Evolutionary conservation across 148 eudicot species (phyloP).

Genomic region (Rhododendron ovatum): DNA sequence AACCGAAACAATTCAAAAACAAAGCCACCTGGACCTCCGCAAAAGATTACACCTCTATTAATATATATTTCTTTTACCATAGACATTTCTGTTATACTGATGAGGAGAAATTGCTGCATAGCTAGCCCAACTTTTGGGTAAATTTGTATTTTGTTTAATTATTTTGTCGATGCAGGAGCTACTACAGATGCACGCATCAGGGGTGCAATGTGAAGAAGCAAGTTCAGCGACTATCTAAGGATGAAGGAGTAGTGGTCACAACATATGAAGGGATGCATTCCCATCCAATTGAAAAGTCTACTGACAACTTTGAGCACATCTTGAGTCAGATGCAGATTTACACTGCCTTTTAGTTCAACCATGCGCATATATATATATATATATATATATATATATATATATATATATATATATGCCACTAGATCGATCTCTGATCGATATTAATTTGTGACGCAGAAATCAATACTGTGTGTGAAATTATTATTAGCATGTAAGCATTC

Average conservation of each 20-base stretch:
- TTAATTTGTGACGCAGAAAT: too few species aligned
- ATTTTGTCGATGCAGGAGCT: conserved; percentile 50
- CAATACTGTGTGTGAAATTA: neutral
- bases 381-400: too few species aligned
- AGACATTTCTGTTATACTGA: neutral
- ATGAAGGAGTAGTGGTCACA: conserved; percentile 73
- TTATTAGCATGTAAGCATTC: neutral
- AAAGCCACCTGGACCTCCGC: too few species aligned
- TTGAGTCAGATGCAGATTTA: conserved; percentile 81
- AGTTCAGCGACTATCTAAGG: conserved; percentile 74
- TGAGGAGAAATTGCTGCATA: neutral
- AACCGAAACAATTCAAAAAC: too few species aligned
- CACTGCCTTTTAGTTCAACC: conserved; percentile 18
- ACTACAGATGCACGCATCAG: conserved; percentile 72
- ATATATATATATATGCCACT: too few species aligned
- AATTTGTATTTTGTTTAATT: neutral
- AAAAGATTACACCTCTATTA: too few species aligned
- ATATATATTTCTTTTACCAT: too few species aligned
- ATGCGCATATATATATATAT: too few species aligned
- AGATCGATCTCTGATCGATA: neutral
- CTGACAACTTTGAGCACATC: conserved; percentile 83
- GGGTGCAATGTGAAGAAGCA: conserved; percentile 92
- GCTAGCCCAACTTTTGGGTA: neutral
- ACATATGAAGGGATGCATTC: conserved; percentile 92
- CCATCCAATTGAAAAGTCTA: conserved; percentile 67